Conservation (phyloP, 108 stramenopile genomes). For the Fragilaria crotonensis region DNA sequence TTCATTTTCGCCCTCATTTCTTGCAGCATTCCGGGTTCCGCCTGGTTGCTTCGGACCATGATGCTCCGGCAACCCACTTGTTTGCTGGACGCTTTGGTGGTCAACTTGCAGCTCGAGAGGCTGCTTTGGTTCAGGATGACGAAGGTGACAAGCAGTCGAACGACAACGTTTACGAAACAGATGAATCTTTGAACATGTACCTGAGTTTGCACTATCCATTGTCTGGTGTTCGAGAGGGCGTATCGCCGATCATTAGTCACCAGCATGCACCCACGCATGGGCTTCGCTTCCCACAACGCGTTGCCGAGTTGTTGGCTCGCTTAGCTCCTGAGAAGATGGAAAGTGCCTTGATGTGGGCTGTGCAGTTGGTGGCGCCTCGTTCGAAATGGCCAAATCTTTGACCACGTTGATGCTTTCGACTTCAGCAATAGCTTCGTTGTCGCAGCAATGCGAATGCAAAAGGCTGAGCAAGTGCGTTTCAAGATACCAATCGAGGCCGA, state of each 20-base stretch:
- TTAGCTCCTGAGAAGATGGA: constrained; percentile 43
- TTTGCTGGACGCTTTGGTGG: constrained; percentile 67
- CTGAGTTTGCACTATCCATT: constrained; percentile 72
- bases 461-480: constrained; percentile 52
- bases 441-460: constrained; percentile 75
- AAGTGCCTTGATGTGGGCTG: constrained; percentile 85
- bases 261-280: constrained; percentile 52
- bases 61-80: constrained; percentile 70
- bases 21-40: constrained; percentile 92
- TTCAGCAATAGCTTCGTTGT: constrained; percentile 74
- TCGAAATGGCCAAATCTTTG: constrained; percentile 82
- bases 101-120: constrained; percentile 48
- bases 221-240: constrained; percentile 42
- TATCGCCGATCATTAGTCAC: constrained; percentile 55
- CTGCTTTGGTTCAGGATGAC: constrained; percentile 1
- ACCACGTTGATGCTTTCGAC: constrained; percentile 87
- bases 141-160: constrained; percentile 1
- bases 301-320: constrained; percentile 38
- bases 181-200: constrained; percentile 65
- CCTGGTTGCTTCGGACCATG: constrained; percentile 66
- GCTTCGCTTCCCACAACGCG: constrained; percentile 61
- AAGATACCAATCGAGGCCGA: constrained; percentile 75
- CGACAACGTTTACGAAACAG: constrained; percentile 68
- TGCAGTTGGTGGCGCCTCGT: constrained; percentile 86
- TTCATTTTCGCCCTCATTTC: constrained; percentile 94